These are phyloP conservation scores for Trichoderma orchidacearum DNA, from an alignment of 495 filamentous ascomycete genomes.

Conservation along the genomic window DNA sequence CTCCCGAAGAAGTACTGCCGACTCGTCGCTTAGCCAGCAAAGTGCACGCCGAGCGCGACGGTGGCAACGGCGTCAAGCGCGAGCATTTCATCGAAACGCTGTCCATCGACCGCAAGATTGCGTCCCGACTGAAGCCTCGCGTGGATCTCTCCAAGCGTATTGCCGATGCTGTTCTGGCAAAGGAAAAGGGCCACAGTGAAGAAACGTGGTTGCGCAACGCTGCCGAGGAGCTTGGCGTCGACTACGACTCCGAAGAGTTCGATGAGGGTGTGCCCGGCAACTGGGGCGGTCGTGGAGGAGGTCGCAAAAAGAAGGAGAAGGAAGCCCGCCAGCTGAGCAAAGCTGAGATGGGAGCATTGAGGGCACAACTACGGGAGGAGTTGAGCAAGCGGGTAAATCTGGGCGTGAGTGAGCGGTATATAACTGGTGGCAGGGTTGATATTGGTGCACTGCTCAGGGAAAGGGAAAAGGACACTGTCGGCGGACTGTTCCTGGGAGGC, in stretches of 20 bases:
- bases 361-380: slow-evolving; percentile 48
- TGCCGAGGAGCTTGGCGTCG: slow-evolving; percentile 87
- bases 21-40: slow-evolving; percentile 76
- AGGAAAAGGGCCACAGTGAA: slow-evolving; percentile 70
- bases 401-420: slow-evolving; percentile 82
- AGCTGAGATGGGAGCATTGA: slow-evolving; percentile 49
- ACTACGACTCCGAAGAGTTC: slow-evolving; percentile 75
- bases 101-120: slow-evolving; percentile 69
- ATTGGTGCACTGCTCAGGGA: slow-evolving; percentile 58
- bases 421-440: slow-evolving; percentile 69
- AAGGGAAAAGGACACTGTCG: slow-evolving; percentile 29
- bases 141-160: slow-evolving; percentile 68
- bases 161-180: slow-evolving; percentile 67
- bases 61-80: slow-evolving; percentile 32
- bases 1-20: slow-evolving; percentile 78
- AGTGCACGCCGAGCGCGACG: slow-evolving; percentile 47
- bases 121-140: slow-evolving; percentile 59
- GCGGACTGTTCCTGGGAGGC: neutral
- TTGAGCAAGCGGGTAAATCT: slow-evolving; percentile 71
- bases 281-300: slow-evolving; percentile 51
- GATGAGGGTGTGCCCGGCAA: slow-evolving; percentile 19
- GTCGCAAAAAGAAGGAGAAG: slow-evolving; percentile 60
- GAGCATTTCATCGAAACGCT: slow-evolving; percentile 58
- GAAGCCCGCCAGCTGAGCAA: slow-evolving; percentile 55
- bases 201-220: slow-evolving; percentile 74